Base-by-base conservation (phyloP, 345 rosid species). In the Salix udensis region DNA sequence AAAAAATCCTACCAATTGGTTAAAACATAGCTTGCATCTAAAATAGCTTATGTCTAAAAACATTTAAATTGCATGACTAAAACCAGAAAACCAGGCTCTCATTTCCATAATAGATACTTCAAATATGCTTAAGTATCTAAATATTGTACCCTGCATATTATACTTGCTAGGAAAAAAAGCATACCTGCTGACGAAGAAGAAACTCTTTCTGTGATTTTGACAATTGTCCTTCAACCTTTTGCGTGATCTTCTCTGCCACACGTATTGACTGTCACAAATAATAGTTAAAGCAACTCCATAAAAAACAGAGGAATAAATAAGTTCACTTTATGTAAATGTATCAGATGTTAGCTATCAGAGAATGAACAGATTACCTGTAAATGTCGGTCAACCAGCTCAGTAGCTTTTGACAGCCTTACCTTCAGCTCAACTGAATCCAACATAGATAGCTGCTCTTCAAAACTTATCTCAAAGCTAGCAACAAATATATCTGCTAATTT, bases 401-500 rank as follows among this genome's bases (percentile, higher is more conserved):
- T 96, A 68, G 99, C 97, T 89, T 96, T 96, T 79, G 96, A 91
- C 76, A 96, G 86, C 86, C 99, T 87, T 62, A 88, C 88, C 91
- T 96, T 96, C 48, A 89, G 88, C 85, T 96, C 99, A 83, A 92
- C 92, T 68, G 98, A 91, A 86, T 96, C 99, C 83, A 96, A 71
- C 98, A 96, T 96, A 70, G 89, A 87, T 75, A 96, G 81, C 84
- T 96, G 98, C 89, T 96, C 99, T 77, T 96, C 98, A 71, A 96
- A 92, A 86, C 98, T 92, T 86, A 96, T 92, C 89, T 96, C 99
- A 78, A 96, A 96, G 81, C 99, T 96, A 76, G 97, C 99, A 81
- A 93, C 99, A 92, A 96, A 96, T 82, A 96, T 96, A 85, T 96
- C 99, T 39, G 99, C 99, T 86, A 96, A 86, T 77, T 93, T 96